phyloP scores from a whole-genome alignment of 441 rosid species.

The Breynia disticha region DNA sequence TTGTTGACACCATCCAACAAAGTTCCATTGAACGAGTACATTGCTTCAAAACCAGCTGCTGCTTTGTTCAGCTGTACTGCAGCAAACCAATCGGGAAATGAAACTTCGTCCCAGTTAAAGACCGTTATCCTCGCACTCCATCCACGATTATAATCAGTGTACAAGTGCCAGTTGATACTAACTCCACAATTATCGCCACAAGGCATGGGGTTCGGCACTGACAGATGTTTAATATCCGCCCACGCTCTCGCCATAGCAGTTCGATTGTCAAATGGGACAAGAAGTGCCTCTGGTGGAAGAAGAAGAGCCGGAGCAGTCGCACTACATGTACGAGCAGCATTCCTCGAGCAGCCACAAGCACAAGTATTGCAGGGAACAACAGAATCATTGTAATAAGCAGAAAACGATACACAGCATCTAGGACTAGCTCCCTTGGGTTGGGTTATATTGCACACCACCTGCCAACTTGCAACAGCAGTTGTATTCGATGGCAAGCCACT shows the following conservation, averaged over 20 bases:
- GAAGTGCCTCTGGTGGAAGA: slow-evolving; percentile 69
- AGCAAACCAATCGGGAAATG: slow-evolving; percentile 77
- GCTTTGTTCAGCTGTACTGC: slow-evolving; percentile 59
- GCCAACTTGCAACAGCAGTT: slow-evolving; percentile 81
- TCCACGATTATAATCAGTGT: slow-evolving; percentile 59
- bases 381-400: slow-evolving; percentile 83
- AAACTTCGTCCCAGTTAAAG: slow-evolving; percentile 77
- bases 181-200: slow-evolving; percentile 87
- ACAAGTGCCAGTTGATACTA: slow-evolving; percentile 80
- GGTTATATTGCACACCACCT: slow-evolving; percentile 85
- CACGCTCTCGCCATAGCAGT: slow-evolving; percentile 46
- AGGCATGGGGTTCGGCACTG: slow-evolving; percentile 65
- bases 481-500: slow-evolving; percentile 51
- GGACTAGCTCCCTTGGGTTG: slow-evolving; percentile 49
- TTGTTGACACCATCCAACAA: slow-evolving; percentile 33
- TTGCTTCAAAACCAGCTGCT: slow-evolving; percentile 56
- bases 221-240: slow-evolving; percentile 50
- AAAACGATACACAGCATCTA: slow-evolving; percentile 81
- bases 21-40: slow-evolving; percentile 74
- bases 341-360: slow-evolving; percentile 71
- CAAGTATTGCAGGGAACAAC: slow-evolving; percentile 79
- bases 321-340: slow-evolving; percentile 46
- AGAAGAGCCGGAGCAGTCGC: slow-evolving; percentile 57
- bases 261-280: slow-evolving; percentile 74
- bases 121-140: slow-evolving; percentile 83